phyloP scores from a whole-genome alignment of 2,329 filamentous ascomycete genomes.

The Epichloe gansuensis region DNA sequence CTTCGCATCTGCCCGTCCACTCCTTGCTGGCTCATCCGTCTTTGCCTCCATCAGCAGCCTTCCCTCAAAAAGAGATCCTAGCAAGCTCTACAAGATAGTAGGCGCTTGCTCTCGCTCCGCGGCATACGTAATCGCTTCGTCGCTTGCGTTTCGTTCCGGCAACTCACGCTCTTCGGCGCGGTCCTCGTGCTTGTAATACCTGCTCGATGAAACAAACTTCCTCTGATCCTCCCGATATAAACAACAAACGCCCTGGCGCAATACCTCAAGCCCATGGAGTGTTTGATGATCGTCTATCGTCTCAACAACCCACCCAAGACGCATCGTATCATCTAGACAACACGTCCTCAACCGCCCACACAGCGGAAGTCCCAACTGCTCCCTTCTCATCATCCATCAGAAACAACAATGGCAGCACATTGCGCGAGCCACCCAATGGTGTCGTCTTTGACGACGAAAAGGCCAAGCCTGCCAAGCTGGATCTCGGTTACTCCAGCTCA shows the following conservation, averaged over 20 bases:
- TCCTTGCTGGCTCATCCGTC: neutral
- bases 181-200: constrained; percentile 14
- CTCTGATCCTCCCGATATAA: constrained; percentile 39
- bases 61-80: too few species aligned
- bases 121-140: neutral
- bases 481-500: constrained; percentile 15
- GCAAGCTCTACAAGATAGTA: neutral
- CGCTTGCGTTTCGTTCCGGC: neutral
- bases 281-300: constrained; percentile 21
- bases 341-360: constrained; percentile 1
- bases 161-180: neutral
- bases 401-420: constrained; percentile 12
- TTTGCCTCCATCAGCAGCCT: neutral
- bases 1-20: neutral
- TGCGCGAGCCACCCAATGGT: constrained; percentile 5
- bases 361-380: neutral
- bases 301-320: constrained; percentile 14
- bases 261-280: constrained; percentile 42
- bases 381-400: constrained; percentile 7
- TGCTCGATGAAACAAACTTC: constrained; percentile 51
- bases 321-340: constrained; percentile 4
- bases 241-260: constrained; percentile 44
- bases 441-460: constrained; percentile 8
- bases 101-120: too few species aligned
- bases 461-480: constrained; percentile 9